These are phyloP conservation scores for Curvularia verruculosa DNA, from an alignment of 2,329 filamentous ascomycete species.

Conservation along the genomic window DNA sequence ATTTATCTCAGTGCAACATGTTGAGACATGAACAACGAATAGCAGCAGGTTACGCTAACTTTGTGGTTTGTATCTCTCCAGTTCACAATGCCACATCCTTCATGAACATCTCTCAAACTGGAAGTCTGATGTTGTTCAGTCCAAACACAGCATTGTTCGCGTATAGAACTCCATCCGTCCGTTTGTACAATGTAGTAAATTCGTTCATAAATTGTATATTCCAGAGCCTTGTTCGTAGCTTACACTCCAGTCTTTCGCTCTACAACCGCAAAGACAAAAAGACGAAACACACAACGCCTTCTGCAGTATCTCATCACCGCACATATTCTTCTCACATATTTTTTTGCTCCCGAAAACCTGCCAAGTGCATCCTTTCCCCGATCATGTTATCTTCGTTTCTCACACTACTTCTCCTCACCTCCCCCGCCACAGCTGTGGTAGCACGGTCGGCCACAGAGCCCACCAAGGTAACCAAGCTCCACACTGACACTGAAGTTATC, in stretches of 20 bases:
- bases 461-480: background rate
- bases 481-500: background rate
- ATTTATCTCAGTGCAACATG: background rate
- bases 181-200: background rate
- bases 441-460: background rate
- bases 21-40: background rate
- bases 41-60: background rate
- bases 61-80: background rate
- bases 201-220: background rate
- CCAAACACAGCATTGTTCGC: background rate
- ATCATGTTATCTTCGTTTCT: background rate
- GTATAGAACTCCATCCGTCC: background rate
- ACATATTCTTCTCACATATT: background rate
- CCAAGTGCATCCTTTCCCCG: background rate
- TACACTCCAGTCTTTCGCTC: background rate
- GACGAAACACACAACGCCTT: background rate
- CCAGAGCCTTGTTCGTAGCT: background rate
- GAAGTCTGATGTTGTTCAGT: background rate
- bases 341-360: background rate
- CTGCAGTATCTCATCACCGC: background rate
- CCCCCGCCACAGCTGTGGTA: background rate
- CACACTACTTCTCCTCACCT: background rate
- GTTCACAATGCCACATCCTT: background rate
- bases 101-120: background rate
- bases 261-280: background rate